These are phyloP conservation scores for Pseudogymnoascus sp. DNA, from an alignment of 2,329 filamentous ascomycete species.

Conservation along the genomic window DNA sequence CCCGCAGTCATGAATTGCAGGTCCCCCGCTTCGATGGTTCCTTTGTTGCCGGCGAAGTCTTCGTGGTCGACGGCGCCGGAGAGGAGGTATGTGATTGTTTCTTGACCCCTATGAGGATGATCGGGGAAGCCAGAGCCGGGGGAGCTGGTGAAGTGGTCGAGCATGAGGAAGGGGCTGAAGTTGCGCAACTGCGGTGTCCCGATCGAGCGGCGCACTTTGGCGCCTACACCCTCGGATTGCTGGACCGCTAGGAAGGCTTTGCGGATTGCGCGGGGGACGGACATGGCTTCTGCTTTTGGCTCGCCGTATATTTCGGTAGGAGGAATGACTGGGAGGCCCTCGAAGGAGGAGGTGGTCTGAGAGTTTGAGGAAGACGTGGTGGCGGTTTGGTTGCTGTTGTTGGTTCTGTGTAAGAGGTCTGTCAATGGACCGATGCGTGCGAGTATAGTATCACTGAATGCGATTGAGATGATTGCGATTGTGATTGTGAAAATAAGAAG, in stretches of 20 bases:
- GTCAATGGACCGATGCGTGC: constrained; percentile 9
- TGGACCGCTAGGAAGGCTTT: constrained; percentile 78
- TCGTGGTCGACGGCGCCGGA: constrained; percentile 80
- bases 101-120: constrained; percentile 61
- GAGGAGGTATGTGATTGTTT: constrained; percentile 58
- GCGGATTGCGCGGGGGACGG: constrained; percentile 64
- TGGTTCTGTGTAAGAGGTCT: constrained; percentile 14
- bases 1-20: constrained; percentile 98
- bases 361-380: constrained; percentile 9
- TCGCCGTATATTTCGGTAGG: constrained; percentile 15
- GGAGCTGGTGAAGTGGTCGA: constrained; percentile 79
- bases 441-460: constrained; percentile 21
- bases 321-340: constrained; percentile 16
- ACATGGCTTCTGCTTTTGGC: constrained; percentile 42
- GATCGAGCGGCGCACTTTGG: constrained; percentile 76
- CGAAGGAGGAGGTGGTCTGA: constrained; percentile 8
- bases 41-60: constrained; percentile 79
- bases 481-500: constrained; percentile 20
- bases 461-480: constrained; percentile 22
- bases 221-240: constrained; percentile 81
- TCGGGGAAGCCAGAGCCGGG: constrained; percentile 84
- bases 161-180: constrained; percentile 90
- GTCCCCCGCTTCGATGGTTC: constrained; percentile 79
- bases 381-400: constrained; percentile 8
- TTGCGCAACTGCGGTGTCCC: constrained; percentile 76